Evolutionary conservation across 345 rosid genomes (phyloP).

Genomic region (Rhizophora mangle): DNA sequence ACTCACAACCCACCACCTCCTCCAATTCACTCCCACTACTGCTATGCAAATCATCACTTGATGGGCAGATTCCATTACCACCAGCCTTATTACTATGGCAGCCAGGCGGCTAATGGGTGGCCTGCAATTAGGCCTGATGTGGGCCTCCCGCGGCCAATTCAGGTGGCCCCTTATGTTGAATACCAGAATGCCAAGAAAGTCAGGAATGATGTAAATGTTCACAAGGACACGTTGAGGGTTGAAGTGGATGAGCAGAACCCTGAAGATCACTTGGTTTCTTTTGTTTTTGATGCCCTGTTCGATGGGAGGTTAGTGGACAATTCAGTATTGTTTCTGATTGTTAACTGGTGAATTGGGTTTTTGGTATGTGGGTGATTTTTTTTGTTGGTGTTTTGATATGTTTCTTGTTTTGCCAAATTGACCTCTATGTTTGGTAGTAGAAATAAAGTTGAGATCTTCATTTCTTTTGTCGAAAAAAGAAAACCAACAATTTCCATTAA

Average conservation of each 20-base stretch:
- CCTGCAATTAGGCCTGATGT: slow-evolving; percentile 37
- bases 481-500: not conserved
- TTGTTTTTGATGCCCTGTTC: slow-evolving; percentile 77
- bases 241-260: slow-evolving; percentile 65
- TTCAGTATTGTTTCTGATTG: not conserved
- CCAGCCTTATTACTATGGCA: slow-evolving; percentile 48
- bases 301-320: slow-evolving; percentile 65
- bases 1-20: slow-evolving; percentile 29
- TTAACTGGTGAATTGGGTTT: not conserved
- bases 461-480: not conserved
- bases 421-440: not conserved
- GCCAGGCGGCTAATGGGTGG: slow-evolving; percentile 48
- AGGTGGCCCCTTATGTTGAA: slow-evolving; percentile 67
- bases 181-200: slow-evolving; percentile 88
- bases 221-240: slow-evolving; percentile 68
- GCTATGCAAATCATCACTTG: slow-evolving; percentile 40
- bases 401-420: slow-evolving; percentile 3
- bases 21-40: slow-evolving; percentile 35
- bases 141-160: slow-evolving; percentile 26
- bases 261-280: slow-evolving; percentile 70
- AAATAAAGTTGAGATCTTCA: slow-evolving; percentile 16
- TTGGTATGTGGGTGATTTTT: slow-evolving; percentile 3
- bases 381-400: not conserved
- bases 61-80: slow-evolving; percentile 47
- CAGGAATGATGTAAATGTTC: slow-evolving; percentile 85